Percentiles rank a stretch among this genome's conserved stretches.
Conservation (phyloP, 1,284 basidiomycete genomes). For the Rhodotorula sp. region DNA sequence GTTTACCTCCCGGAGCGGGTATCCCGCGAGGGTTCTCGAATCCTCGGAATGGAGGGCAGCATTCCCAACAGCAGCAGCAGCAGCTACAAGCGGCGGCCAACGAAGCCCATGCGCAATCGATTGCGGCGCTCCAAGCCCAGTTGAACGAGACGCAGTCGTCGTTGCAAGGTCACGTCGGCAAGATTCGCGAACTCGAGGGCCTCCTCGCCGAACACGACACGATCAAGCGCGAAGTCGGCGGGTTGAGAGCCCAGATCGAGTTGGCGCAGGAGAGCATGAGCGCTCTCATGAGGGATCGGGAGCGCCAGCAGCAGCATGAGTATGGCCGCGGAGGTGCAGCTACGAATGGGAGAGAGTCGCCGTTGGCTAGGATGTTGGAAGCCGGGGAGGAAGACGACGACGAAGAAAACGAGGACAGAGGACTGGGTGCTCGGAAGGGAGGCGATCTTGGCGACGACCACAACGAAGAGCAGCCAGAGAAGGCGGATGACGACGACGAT, state of each 20-base stretch:
- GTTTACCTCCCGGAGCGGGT: constrained; percentile 57
- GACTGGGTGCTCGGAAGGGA: no score
- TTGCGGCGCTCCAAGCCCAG: constrained; percentile 73
- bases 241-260: constrained; percentile 49
- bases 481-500: constrained; percentile 50
- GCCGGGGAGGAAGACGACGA: constrained; percentile 47
- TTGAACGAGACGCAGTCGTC: constrained; percentile 80
- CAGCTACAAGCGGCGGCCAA: constrained; percentile 5
- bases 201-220: constrained; percentile 78
- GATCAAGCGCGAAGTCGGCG: constrained; percentile 75
- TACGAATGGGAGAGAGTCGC: constrained; percentile 33
- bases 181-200: constrained; percentile 76
- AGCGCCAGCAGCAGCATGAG: not conserved
- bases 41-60: not conserved
- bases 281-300: constrained; percentile 35
- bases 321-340: not conserved
- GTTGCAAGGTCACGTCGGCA: constrained; percentile 75
- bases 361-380: constrained; percentile 37
- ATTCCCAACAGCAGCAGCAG: not conserved
- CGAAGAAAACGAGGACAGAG: constrained; percentile 47
- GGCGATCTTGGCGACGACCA: constrained; percentile 47
- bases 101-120: constrained; percentile 47
- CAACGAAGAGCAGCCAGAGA: not conserved
- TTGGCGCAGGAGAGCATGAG: constrained; percentile 39
- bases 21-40: constrained; percentile 33